phyloP scores from a whole-genome alignment of 2,329 filamentous ascomycete species.

The Pseudovirgaria hyperparasitica region DNA sequence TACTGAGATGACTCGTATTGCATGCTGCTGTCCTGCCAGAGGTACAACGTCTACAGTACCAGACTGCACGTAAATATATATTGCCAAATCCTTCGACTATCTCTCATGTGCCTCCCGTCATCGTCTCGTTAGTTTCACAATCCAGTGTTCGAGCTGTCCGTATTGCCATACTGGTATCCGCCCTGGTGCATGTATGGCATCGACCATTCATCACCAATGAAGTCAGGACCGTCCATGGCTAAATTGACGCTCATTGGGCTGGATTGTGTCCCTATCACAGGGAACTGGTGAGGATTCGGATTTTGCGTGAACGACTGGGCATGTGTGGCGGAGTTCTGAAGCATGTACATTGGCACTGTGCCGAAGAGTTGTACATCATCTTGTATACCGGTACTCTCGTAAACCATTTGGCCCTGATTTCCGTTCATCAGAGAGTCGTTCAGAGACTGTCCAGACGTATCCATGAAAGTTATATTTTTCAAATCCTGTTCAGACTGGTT shows the following conservation, averaged over 20 bases:
- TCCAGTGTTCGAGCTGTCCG: no score
- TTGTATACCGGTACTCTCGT: constrained; percentile 34
- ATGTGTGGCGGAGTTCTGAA: constrained; percentile 32
- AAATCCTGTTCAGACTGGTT: no score
- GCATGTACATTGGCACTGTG: constrained; percentile 57
- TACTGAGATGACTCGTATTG: no score
- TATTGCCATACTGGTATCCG: no score
- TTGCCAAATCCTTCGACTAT: no score
- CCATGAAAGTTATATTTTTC: constrained; percentile 15
- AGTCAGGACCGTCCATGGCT: constrained; percentile 1
- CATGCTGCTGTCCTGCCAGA: no score
- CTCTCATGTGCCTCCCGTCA: no score
- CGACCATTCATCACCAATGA: constrained; percentile 3
- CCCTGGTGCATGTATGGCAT: no score
- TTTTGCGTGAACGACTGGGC: constrained; percentile 7
- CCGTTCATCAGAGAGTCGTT: background rate
- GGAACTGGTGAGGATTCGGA: constrained; percentile 10
- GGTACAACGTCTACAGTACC: no score
- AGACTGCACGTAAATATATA: no score
- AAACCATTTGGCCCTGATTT: constrained; percentile 10
- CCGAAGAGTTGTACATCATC: constrained; percentile 63
- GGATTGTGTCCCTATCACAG: constrained; percentile 14
- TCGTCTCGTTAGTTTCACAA: no score
- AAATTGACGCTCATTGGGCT: constrained; percentile 8
- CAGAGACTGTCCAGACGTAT: constrained; percentile 4